These are phyloP conservation scores for Balansia obtecta DNA, from an alignment of 2,329 filamentous ascomycete genomes.

Conservation along the genomic window DNA sequence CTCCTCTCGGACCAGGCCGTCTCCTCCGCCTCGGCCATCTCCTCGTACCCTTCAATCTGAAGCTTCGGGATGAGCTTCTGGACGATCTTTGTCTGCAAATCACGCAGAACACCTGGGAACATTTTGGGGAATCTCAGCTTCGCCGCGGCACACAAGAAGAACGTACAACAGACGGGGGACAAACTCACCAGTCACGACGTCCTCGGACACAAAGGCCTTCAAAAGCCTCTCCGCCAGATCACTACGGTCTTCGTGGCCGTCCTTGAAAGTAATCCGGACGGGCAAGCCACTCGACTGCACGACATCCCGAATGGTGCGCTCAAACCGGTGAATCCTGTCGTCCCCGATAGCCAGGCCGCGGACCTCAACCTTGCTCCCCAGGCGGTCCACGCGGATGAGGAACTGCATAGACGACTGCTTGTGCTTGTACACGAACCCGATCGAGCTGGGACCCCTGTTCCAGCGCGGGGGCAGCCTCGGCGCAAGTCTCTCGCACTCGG, in stretches of 20 bases:
- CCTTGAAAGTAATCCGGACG: slow-evolving; percentile 38
- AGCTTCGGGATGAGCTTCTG: slow-evolving; percentile 72
- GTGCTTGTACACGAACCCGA: slow-evolving; percentile 80
- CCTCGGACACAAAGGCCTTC: slow-evolving; percentile 61
- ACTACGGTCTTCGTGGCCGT: slow-evolving; percentile 33
- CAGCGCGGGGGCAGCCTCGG: slow-evolving; percentile 62
- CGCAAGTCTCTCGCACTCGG: slow-evolving; percentile 41
- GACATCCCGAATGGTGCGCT: slow-evolving; percentile 60
- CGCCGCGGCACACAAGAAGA: too few relatives aligned
- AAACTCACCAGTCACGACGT: slow-evolving; percentile 41
- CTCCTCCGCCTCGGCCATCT: slow-evolving; percentile 33
- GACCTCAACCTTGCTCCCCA: slow-evolving; percentile 75
- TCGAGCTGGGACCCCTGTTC: slow-evolving; percentile 61
- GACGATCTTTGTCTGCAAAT: slow-evolving; percentile 69
- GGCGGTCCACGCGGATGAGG: slow-evolving; percentile 66
- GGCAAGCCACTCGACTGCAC: slow-evolving; percentile 48
- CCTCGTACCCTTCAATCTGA: slow-evolving; percentile 68
- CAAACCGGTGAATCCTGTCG: slow-evolving; percentile 69
- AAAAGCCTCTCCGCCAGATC: slow-evolving; percentile 36
- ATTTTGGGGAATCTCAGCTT: too few relatives aligned
- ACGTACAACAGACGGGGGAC: too few relatives aligned
- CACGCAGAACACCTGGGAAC: slow-evolving; percentile 48
- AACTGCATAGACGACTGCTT: slow-evolving; percentile 75
- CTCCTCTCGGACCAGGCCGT: slow-evolving; percentile 28
- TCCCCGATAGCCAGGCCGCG: slow-evolving; percentile 68